Conservation (phyloP, 768 basidiomycete species). For the Pisolithus orientalis region DNA sequence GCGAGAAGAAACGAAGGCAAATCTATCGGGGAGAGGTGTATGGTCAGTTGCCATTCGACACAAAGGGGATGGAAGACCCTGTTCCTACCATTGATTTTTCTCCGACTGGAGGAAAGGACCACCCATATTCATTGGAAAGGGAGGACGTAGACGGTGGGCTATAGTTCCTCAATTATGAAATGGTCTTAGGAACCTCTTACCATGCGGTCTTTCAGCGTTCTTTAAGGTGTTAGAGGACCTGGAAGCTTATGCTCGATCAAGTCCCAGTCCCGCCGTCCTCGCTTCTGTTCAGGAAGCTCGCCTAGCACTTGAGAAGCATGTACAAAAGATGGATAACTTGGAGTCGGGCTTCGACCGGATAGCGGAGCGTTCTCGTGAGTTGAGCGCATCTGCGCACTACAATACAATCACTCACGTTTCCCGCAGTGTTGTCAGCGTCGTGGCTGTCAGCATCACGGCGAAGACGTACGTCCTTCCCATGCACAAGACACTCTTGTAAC, state of each 20-base stretch:
- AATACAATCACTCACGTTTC: slow-evolving; percentile 2
- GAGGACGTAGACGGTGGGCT: slow-evolving; percentile 65
- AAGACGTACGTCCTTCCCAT: slow-evolving; percentile 48
- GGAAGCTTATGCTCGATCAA: slow-evolving; percentile 47
- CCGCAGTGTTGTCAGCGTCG: slow-evolving; percentile 69
- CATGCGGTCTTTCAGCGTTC: slow-evolving; percentile 38
- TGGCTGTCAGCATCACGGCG: slow-evolving; percentile 61
- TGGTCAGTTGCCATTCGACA: slow-evolving; percentile 83
- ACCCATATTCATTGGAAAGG: slow-evolving; percentile 60
- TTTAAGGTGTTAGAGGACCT: slow-evolving; percentile 60
- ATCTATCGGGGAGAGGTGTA: slow-evolving; percentile 82
- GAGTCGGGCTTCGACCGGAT: slow-evolving; percentile 81
- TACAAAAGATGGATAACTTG: slow-evolving; percentile 72
- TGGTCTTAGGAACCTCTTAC: background rate
- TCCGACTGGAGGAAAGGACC: slow-evolving; percentile 57
- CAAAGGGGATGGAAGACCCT: slow-evolving; percentile 72
- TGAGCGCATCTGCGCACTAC: background rate
- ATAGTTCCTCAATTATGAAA: background rate
- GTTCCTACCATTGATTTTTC: slow-evolving; percentile 79
- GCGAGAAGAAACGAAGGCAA: slow-evolving; percentile 76
- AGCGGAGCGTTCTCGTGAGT: slow-evolving; percentile 75
- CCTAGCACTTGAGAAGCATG: slow-evolving; percentile 56
- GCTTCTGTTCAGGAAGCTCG: slow-evolving; percentile 60
- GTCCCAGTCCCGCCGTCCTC: slow-evolving; percentile 40
- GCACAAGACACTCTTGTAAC: slow-evolving; percentile 5